Base-by-base conservation (phyloP, 2,329 filamentous ascomycete genomes). In the Exophiala bonariae region DNA sequence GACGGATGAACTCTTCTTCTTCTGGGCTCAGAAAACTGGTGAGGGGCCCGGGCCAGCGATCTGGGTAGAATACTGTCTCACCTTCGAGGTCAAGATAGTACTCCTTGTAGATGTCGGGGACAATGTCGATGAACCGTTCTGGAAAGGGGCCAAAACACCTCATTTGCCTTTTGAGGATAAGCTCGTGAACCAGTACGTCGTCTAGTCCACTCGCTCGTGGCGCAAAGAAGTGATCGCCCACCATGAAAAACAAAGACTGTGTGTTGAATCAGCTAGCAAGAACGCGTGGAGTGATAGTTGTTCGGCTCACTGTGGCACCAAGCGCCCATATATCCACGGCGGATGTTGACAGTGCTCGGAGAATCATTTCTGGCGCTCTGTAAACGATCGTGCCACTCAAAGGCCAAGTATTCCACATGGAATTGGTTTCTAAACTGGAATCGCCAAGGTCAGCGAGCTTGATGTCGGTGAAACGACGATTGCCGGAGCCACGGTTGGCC, bases 321-420 rank as follows among this genome's bases (percentile, higher is more conserved):
- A 37, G 7, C 6, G 35, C 35, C 35, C 35, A 37, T 8, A 37
- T 37, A 17, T 37, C 35, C n/a, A 37, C 16, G 8, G 35, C 14
- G 7, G 35, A 19, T 4, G 35, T 37, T 7, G 18, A 19, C 7
- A 7, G 35, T 20, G 17, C 35, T 37, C 19, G n/a, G 7, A 37
- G 18, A n/a, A 37, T 37, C 16, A 37, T 22, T n/a, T 37, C 35
- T 19, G 35, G 35, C 10, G 35, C 35, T 20, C 35, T 37, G 35
- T 37, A 37, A 8, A 37, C 35, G 14, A 17, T 17, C 9, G 35
- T 37, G 11, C 35, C 35, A 37, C 16, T 37, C 4, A 37, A 7
- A 37, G 18, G 19, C 11, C 17, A 8, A 5, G 16, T 13, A 18
- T 13, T 16, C 16, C 18, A 7, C n/a, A 7, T 16, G 9, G 35